Evolutionary conservation across 202 grass and related monocot species (phyloP).

Genomic region (Carex arenaria): DNA sequence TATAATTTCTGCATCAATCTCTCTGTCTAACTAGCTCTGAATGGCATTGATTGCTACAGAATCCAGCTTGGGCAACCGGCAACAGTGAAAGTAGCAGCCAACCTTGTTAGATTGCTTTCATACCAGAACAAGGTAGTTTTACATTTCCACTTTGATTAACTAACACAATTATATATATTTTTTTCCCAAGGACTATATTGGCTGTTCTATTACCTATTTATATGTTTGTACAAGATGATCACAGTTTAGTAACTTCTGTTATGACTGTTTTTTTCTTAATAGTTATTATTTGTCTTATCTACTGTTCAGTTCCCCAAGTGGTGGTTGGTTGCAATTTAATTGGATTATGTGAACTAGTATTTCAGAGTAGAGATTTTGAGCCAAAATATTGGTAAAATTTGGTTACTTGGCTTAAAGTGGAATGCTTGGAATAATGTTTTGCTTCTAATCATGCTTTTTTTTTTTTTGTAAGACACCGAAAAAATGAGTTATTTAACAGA

Average conservation of each 20-base stretch:
- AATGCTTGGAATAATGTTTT: not conserved
- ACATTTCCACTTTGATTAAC: not conserved
- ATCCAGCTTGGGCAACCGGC: slow-evolving; percentile 84
- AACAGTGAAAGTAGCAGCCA: slow-evolving; percentile 79
- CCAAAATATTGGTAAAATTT: not conserved
- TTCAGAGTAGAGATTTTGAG: not conserved
- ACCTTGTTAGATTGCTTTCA: slow-evolving; percentile 83
- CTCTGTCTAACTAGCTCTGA: not conserved
- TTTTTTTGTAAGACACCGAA: not conserved
- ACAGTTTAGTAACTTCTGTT: not conserved
- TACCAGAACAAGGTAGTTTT: slow-evolving; percentile 83
- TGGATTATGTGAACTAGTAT: not conserved
- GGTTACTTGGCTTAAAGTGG: not conserved
- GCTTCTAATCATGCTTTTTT: not conserved
- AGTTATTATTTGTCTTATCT: not conserved
- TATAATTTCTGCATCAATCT: not conserved
- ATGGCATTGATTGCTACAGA: slow-evolving; percentile 24
- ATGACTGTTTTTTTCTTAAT: not conserved
- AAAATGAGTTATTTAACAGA: not conserved
- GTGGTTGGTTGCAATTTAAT: not conserved
- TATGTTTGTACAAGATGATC: not conserved
- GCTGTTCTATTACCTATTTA: not conserved
- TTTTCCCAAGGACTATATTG: not conserved
- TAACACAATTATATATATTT: not conserved
- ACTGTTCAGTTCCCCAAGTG: not conserved